A percentile compares a stretch with the other conserved stretches of the same genome.
phyloP scores from a whole-genome alignment of 163 green algal species.

The Scenedesmus sp. region DNA sequence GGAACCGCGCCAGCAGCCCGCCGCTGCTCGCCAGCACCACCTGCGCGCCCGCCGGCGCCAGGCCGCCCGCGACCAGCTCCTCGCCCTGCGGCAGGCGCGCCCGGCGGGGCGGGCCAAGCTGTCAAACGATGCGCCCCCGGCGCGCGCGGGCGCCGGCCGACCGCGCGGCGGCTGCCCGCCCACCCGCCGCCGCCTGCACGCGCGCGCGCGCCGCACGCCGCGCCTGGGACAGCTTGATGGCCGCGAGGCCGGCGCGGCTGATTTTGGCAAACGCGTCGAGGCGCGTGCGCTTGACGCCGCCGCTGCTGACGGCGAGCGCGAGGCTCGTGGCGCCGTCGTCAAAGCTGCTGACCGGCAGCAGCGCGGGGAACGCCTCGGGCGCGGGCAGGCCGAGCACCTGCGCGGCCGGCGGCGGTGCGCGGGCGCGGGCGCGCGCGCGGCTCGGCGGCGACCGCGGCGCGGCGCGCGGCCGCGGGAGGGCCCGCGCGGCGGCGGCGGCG shows the following conservation, averaged over 20 bases:
- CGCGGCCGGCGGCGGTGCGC: not conserved
- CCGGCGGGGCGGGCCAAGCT: too few relatives aligned
- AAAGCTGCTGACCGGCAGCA: conserved; percentile 74
- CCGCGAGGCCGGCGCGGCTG: conserved; percentile 43
- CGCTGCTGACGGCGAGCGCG: conserved; percentile 66
- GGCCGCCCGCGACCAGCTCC: not conserved
- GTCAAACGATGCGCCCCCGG: too few relatives aligned
- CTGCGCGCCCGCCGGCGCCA: conserved; percentile 49
- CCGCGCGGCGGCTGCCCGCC: not conserved
- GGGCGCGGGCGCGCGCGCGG: too few relatives aligned
- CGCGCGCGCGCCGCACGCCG: conserved; percentile 1
- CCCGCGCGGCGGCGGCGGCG: too few relatives aligned
- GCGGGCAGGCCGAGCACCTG: conserved; percentile 71
- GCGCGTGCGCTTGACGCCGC: conserved; percentile 80
- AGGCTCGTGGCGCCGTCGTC: conserved; percentile 51
- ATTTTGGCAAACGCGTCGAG: conserved; percentile 71
- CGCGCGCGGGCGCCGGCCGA: too few relatives aligned
- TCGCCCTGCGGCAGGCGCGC: not conserved
- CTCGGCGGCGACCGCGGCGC: too few relatives aligned
- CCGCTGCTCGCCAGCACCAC: conserved; percentile 69
- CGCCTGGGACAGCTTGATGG: conserved; percentile 59
- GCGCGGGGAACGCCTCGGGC: conserved; percentile 64
- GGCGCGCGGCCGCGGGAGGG: too few relatives aligned
- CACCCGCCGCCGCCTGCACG: not conserved
- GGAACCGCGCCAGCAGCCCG: conserved; percentile 68